These are phyloP conservation scores for Closterium sp. DNA, from an alignment of 139 green algal species.

Conservation along the genomic window DNA sequence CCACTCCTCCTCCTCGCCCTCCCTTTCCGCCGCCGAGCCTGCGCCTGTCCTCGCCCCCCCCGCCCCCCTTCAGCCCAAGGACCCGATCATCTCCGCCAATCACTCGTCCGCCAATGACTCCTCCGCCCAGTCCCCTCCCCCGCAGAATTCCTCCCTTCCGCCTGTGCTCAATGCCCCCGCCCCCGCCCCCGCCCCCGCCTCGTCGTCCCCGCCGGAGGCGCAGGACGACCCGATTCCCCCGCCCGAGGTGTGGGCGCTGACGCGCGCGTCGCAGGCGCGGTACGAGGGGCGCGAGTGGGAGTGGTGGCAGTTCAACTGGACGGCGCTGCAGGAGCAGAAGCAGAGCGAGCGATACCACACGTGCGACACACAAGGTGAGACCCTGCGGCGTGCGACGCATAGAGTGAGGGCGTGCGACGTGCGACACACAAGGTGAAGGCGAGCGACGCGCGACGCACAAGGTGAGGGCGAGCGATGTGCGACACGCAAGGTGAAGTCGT, in stretches of 20 bases:
- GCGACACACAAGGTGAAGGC: not conserved
- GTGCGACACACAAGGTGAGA: not conserved
- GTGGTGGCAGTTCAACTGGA: not conserved
- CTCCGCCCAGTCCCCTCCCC: too few relatives aligned
- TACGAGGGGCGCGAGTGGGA: not conserved
- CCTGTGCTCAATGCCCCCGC: too few relatives aligned
- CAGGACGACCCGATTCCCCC: not conserved
- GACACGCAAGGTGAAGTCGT: too few relatives aligned
- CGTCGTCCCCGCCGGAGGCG: too few relatives aligned
- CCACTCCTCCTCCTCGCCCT: not conserved
- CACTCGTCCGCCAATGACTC: not conserved
- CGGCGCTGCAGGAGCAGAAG: not conserved
- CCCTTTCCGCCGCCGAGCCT: not conserved
- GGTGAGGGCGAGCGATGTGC: too few relatives aligned
- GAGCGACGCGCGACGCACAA: too few relatives aligned
- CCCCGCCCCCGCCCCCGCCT: too few relatives aligned
- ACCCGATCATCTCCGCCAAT: not conserved
- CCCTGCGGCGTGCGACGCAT: too few relatives aligned
- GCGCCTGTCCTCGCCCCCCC: not conserved
- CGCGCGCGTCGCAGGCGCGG: not conserved
- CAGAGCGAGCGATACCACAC: not conserved
- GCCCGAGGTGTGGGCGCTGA: not conserved
- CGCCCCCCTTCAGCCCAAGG: not conserved
- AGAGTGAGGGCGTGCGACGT: not conserved
- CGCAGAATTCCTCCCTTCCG: not conserved